Conservation (phyloP, 169 alveolate genomes). For the Pseudocohnilembus persalinus region DNA sequence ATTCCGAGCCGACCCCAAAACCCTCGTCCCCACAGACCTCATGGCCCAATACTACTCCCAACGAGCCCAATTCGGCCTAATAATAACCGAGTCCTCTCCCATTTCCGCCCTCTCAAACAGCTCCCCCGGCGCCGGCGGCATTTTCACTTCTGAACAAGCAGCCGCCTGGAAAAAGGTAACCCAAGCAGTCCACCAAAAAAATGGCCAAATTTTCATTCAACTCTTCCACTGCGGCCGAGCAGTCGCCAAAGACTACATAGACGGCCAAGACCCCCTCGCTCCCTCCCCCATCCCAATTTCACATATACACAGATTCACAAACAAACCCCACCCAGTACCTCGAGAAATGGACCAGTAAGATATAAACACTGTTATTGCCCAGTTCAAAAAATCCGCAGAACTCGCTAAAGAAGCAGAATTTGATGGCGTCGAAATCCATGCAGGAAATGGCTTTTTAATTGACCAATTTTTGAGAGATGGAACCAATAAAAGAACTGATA, state of each 20-base stretch:
- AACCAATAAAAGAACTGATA: constrained; percentile 69
- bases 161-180: constrained; percentile 37
- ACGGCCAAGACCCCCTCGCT: constrained; percentile 11
- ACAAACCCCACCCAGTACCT: constrained; percentile 32
- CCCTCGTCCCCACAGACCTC: constrained; percentile 39
- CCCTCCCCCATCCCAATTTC: constrained; percentile 34
- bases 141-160: constrained; percentile 15
- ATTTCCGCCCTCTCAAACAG: constrained; percentile 10
- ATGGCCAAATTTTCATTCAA: constrained; percentile 27
- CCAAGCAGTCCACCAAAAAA: constrained; percentile 33
- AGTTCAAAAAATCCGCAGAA: constrained; percentile 39
- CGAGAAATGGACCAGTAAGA: constrained; percentile 20
- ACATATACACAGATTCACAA: constrained; percentile 18
- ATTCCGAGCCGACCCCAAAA: constrained; percentile 37
- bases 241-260: constrained; percentile 11
- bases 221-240: constrained; percentile 42
- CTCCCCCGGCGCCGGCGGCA: constrained; percentile 23
- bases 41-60: constrained; percentile 45
- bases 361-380: constrained; percentile 13
- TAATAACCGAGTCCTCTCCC: constrained; percentile 28
- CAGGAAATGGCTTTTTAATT: constrained; percentile 60
- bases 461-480: constrained; percentile 51
- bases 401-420: constrained; percentile 72
- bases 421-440: constrained; percentile 80
- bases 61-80: constrained; percentile 46